phyloP scores from a whole-genome alignment of 768 basidiomycete species.

The Agaricus blazei region DNA sequence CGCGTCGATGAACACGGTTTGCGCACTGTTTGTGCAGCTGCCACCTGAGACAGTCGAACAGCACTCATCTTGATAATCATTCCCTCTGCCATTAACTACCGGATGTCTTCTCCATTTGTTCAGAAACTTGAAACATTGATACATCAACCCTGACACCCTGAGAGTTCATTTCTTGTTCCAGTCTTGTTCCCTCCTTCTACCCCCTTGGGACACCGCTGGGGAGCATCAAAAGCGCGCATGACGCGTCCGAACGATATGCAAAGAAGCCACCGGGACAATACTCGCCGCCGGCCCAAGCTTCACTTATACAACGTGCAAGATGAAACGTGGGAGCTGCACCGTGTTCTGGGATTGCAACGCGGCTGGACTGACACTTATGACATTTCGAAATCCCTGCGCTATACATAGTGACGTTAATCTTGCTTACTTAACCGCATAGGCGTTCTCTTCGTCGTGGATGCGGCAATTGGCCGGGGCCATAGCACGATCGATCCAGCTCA shows the following conservation, averaged over 20 bases:
- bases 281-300: too few species aligned
- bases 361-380: too few species aligned
- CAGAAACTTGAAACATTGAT: too few species aligned
- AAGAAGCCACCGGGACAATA: too few species aligned
- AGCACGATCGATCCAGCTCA: background rate
- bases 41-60: background rate
- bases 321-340: background rate
- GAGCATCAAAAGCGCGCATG: too few species aligned
- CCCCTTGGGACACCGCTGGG: too few species aligned
- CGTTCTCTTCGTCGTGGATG: background rate
- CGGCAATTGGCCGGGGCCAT: slow-evolving; percentile 4
- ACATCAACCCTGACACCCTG: background rate
- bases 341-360: too few species aligned
- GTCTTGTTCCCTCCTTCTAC: too few species aligned
- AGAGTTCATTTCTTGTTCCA: background rate
- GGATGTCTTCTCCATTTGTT: background rate
- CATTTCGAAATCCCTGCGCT: too few species aligned
- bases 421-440: background rate
- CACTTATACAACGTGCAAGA: background rate
- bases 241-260: too few species aligned
- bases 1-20: slow-evolving; percentile 4
- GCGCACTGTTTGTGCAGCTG: background rate
- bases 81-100: slow-evolving; percentile 1
- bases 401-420: background rate
- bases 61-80: slow-evolving; percentile 4